Conservation (phyloP, 768 basidiomycete genomes). For the Kwoniella dejecticola region DNA sequence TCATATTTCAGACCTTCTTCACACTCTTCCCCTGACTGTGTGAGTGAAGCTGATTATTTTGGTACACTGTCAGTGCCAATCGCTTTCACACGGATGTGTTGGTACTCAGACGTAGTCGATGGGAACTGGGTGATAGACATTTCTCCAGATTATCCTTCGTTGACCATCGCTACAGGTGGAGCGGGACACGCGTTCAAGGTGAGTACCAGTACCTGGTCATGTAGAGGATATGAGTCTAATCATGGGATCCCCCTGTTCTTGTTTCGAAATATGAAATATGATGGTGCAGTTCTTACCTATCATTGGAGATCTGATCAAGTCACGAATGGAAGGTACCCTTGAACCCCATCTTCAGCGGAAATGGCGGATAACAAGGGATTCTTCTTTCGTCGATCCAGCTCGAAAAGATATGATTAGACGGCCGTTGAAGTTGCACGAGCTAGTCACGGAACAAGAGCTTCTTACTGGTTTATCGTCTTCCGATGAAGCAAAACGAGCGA, state of each 20-base stretch:
- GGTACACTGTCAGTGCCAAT: too few relatives aligned
- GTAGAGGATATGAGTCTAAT: too few relatives aligned
- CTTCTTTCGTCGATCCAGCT: not conserved
- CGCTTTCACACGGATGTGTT: conserved; percentile 31
- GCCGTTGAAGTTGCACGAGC: conserved; percentile 2
- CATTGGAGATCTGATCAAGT: conserved; percentile 26
- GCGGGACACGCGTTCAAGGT: conserved; percentile 31
- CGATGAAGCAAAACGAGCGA: too few relatives aligned
- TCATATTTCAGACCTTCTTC: not conserved
- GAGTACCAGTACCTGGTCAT: not conserved
- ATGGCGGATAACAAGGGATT: conserved; percentile 4
- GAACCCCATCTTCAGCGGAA: conserved; percentile 13
- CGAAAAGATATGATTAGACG: conserved; percentile 1
- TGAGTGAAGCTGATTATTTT: not conserved
- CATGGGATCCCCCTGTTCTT: too few relatives aligned
- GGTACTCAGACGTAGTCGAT: conserved; percentile 25
- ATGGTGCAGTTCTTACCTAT: conserved; percentile 25
- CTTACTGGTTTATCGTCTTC: not conserved
- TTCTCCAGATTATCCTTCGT: conserved; percentile 19
- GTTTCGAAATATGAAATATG: not conserved
- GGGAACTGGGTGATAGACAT: conserved; percentile 31
- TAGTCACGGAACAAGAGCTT: conserved; percentile 10
- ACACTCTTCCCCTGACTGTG: not conserved
- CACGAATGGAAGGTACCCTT: conserved; percentile 22
- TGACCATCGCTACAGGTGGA: conserved; percentile 26